Base-by-base conservation (phyloP, 306 rosid species). In the Rosa multiflora region DNA sequence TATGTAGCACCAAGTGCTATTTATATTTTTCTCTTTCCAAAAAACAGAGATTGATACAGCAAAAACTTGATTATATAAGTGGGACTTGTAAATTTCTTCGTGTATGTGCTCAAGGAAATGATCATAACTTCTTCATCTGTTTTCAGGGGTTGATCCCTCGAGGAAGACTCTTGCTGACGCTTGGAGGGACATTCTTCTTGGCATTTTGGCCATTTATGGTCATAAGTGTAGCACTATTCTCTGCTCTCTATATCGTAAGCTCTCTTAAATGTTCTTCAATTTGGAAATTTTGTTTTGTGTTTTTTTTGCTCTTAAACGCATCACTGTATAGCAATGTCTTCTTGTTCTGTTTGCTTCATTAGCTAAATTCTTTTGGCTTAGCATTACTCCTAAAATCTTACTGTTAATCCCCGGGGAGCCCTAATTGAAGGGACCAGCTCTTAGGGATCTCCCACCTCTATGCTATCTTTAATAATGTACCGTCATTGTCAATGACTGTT, bases 181-280 rank as follows among this genome's bases (percentile, higher is more conserved):
- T 86, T 77, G 99, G 99, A 74, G 99, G 98, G 80, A 90, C 99
- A n/a, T 95, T 95, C 85, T 95, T 95, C 92, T 84, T 95, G 78
- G 97, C 83, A 82, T 92, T 95, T 84, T 88, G 99, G 88, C 99
- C 99, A 5, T 84, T 95, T 86, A 95, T 95, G 82, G 76, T 95
- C 81, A 61, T 90, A 79, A 85, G 90, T 2, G 83, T 90, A 66
- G 87, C 94, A 62, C 10, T 89, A 5, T 92, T 91, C 84, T 82
- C 90, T 23, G 95, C 88, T 43, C 94, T 95, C 68, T 91, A 88
- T 86, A 79, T 91, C 11, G 99, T 95, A 89, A 92, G 93, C 37
- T 59, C 70, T 56, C 80, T 70, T 56, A 40, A 79, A 73, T 61
- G 53, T 14, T 77, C 79, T 80, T 69, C 55, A 47, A 32, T 66